Evolutionary conservation across 169 alveolate species (phyloP).

Genomic region (Eimeria mitis): DNA sequence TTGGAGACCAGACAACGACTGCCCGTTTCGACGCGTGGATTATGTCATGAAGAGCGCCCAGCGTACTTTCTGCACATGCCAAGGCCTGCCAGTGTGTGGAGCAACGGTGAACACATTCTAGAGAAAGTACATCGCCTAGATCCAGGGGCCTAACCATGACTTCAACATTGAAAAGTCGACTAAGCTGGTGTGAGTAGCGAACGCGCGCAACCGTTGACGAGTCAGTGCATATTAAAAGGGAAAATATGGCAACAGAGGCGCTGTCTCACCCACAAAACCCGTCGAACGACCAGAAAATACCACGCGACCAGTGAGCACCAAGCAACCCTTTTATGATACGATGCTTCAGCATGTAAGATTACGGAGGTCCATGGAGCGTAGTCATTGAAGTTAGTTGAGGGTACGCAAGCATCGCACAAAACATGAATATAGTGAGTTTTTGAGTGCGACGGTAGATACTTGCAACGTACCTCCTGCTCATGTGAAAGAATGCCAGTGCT

Average conservation of each 20-base stretch:
- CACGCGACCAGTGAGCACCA: neutral
- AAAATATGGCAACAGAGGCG: neutral
- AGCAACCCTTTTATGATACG: neutral
- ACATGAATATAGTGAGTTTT: neutral
- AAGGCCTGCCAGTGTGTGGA: neutral
- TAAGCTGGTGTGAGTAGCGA: neutral
- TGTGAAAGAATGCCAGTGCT: neutral
- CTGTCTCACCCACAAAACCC: neutral
- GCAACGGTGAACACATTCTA: neutral
- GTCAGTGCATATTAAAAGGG: neutral
- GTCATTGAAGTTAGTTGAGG: neutral
- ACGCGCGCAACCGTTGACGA: neutral
- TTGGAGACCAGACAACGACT: neutral
- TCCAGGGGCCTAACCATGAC: neutral
- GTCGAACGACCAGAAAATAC: neutral
- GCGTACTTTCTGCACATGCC: neutral
- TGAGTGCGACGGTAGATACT: neutral
- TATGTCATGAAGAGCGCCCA: neutral
- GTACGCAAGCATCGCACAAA: neutral
- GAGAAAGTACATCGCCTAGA: neutral
- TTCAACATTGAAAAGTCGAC: neutral
- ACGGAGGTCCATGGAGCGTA: neutral
- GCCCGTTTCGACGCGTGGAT: neutral
- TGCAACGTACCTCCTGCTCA: neutral
- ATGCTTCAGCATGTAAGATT: neutral